Conservation (phyloP, 495 filamentous ascomycete genomes). For the Penicilliopsis zonata region DNA sequence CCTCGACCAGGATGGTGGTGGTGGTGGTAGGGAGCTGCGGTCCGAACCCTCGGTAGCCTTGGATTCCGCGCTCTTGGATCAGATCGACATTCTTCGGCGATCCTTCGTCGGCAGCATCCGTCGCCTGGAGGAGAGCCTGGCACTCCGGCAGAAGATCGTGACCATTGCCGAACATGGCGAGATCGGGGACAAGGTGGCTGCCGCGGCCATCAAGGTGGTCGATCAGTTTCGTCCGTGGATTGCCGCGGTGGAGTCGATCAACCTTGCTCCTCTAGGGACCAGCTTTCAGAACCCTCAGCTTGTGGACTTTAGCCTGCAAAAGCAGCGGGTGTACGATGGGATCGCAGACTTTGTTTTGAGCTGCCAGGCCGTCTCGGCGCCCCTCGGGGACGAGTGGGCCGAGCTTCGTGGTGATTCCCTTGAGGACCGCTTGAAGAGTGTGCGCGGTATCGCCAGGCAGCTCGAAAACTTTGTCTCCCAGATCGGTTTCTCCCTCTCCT, state of each 20-base stretch:
- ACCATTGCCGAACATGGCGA: constrained; percentile 56
- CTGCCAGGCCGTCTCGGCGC: constrained; percentile 79
- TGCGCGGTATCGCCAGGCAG: constrained; percentile 61
- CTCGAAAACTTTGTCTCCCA: constrained; percentile 80
- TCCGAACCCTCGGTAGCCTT: constrained; percentile 61
- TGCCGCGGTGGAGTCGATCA: constrained; percentile 75
- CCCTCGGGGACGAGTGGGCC: constrained; percentile 90
- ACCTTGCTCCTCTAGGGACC: constrained; percentile 61
- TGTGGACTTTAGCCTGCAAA: constrained; percentile 76
- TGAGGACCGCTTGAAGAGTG: constrained; percentile 74
- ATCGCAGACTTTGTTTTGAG: constrained; percentile 78
- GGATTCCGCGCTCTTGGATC: constrained; percentile 64
- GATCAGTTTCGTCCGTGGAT: constrained; percentile 84
- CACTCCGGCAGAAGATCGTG: constrained; percentile 62
- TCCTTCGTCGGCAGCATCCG: constrained; percentile 72
- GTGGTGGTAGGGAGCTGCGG: constrained; percentile 56
- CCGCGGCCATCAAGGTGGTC: constrained; percentile 61
- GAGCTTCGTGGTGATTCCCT: constrained; percentile 81
- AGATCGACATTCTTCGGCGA: constrained; percentile 71
- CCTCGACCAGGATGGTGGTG: constrained; percentile 65
- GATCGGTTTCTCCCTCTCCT: constrained; percentile 73
- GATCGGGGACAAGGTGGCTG: constrained; percentile 64
- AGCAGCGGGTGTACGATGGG: constrained; percentile 85
- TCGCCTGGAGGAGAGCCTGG: constrained; percentile 74
- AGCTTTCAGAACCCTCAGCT: constrained; percentile 74